Percentiles rank a stretch among this genome's conserved stretches.
These are phyloP conservation scores for Rhodotorula sp. DNA, from an alignment of 1,284 basidiomycete genomes.

Conservation along the genomic window DNA sequence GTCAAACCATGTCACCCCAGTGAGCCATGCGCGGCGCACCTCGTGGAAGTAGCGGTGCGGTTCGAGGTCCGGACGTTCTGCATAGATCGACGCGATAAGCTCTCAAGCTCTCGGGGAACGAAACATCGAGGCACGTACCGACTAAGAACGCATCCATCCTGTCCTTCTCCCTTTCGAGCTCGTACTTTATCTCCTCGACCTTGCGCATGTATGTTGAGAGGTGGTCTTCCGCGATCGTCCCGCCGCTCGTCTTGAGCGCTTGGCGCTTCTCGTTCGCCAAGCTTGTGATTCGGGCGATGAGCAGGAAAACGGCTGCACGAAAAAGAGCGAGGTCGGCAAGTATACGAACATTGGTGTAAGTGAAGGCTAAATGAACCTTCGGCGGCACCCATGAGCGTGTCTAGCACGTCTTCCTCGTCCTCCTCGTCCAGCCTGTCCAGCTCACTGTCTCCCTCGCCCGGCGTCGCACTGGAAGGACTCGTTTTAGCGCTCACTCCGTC, in stretches of 20 bases:
- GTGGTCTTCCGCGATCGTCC: slow-evolving; percentile 17
- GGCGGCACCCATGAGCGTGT: slow-evolving; percentile 26
- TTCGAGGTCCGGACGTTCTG: slow-evolving; percentile 24
- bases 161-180: slow-evolving; percentile 19
- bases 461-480: slow-evolving; percentile 1
- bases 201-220: slow-evolving; percentile 3
- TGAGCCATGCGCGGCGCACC: neutral
- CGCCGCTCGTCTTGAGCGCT: neutral
- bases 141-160: slow-evolving; percentile 13
- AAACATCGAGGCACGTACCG: slow-evolving; percentile 3
- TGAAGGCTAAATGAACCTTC: neutral
- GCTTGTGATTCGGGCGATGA: slow-evolving; percentile 15
- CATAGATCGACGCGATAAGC: neutral
- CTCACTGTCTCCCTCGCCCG: neutral
- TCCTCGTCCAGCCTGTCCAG: slow-evolving; percentile 5
- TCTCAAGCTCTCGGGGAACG: neutral
- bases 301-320: slow-evolving; percentile 10
- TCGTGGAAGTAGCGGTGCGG: slow-evolving; percentile 29
- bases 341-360: too few species aligned
- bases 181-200: slow-evolving; percentile 11
- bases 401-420: slow-evolving; percentile 22
- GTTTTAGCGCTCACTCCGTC: neutral
- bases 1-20: too few species aligned
- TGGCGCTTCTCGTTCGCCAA: slow-evolving; percentile 25
- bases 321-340: neutral